These are phyloP conservation scores for Coemansia sp. DNA, from an alignment of 192 early-diverging fungal genomes.

Conservation along the genomic window DNA sequence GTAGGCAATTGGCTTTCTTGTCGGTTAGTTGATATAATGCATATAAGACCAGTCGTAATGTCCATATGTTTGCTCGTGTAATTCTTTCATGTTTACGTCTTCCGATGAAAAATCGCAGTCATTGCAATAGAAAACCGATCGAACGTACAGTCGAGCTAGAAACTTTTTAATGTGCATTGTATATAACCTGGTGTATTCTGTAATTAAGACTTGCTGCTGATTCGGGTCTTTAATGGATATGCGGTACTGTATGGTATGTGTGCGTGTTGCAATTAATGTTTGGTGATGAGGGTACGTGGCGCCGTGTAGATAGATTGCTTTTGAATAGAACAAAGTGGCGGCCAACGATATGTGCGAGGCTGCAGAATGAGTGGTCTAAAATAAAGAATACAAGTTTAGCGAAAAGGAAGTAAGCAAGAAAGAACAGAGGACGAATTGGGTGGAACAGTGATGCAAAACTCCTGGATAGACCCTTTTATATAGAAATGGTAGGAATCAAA, in stretches of 20 bases:
- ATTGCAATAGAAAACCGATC: slow-evolving; percentile 50
- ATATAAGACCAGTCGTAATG: slow-evolving; percentile 54
- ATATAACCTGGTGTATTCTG: neutral
- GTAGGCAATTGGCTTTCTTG: neutral
- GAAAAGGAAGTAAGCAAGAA: neutral
- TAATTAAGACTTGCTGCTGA: too few relatives aligned
- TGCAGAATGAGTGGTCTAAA: neutral
- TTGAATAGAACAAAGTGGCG: neutral
- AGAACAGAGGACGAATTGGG: neutral
- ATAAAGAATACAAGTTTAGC: neutral
- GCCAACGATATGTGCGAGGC: neutral
- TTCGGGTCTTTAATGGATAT: neutral
- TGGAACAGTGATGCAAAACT: neutral
- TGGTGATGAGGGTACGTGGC: neutral
- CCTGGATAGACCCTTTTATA: slow-evolving; percentile 5
- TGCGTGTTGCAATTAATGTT: neutral
- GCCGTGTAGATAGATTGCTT: too few relatives aligned
- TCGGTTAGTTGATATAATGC: slow-evolving; percentile 42
- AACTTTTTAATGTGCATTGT: slow-evolving; percentile 25
- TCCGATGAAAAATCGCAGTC: slow-evolving; percentile 42
- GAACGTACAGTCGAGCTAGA: slow-evolving; percentile 15
- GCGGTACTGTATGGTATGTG: neutral
- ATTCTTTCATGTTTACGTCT: slow-evolving; percentile 22
- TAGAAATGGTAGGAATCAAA: neutral
- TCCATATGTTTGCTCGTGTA: slow-evolving; percentile 24